These are phyloP conservation scores for Cladobotryum mycophilum DNA, from an alignment of 2,329 filamentous ascomycete genomes.

Conservation along the genomic window DNA sequence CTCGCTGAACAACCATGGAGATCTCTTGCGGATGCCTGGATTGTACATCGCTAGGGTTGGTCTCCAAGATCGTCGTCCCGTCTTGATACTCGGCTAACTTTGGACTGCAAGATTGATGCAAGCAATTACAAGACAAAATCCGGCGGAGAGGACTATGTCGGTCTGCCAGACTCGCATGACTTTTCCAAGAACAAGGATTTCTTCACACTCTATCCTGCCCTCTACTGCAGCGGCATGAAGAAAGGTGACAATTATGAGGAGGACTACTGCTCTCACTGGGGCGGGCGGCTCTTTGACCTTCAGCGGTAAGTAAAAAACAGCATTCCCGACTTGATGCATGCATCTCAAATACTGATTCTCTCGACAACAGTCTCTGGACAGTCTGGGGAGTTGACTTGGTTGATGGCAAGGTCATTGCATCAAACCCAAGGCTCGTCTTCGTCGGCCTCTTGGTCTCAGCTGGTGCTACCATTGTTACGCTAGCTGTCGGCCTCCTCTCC, in stretches of 20 bases:
- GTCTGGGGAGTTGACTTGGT: constrained; percentile 1
- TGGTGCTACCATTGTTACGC: background rate
- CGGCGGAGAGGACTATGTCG: background rate
- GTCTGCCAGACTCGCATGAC: constrained; percentile 9
- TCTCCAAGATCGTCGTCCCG: background rate
- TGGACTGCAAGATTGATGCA: constrained; percentile 3
- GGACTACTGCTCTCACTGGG: background rate
- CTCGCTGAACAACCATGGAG: no score
- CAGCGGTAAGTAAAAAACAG: background rate
- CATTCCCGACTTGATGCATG: background rate
- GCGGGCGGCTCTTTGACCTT: background rate
- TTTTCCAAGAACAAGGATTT: constrained; percentile 11
- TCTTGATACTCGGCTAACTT: background rate
- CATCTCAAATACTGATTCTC: background rate
- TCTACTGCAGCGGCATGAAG: constrained; percentile 9
- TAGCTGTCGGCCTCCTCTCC: background rate
- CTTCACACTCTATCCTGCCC: constrained; percentile 3
- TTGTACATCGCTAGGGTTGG: background rate
- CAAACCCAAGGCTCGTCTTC: background rate
- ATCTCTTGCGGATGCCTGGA: background rate
- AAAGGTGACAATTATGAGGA: background rate
- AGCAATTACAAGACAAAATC: constrained; percentile 1
- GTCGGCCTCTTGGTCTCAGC: background rate
- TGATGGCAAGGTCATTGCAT: background rate
- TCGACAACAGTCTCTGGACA: background rate